These are phyloP conservation scores for Hypoxylon crocopeplum DNA, from an alignment of 495 filamentous ascomycete genomes.

Conservation along the genomic window DNA sequence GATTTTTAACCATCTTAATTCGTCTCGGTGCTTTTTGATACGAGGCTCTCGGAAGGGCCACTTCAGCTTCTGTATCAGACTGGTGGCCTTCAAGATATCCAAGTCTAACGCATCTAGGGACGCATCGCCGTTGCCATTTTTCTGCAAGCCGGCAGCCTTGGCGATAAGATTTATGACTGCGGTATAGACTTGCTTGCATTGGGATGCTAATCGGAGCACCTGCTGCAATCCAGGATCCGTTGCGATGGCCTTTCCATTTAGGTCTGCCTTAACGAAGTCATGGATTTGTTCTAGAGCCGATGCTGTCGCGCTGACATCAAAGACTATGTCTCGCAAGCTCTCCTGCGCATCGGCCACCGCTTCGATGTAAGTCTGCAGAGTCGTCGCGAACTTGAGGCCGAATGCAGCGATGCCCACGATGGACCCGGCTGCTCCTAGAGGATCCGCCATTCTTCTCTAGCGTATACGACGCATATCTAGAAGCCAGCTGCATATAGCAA, in stretches of 20 bases:
- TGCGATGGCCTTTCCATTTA: slow-evolving; percentile 10
- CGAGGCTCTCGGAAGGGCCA: slow-evolving; percentile 25
- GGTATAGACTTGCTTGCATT: slow-evolving; percentile 32
- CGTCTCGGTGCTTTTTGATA: slow-evolving; percentile 21
- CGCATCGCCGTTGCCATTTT: slow-evolving; percentile 12
- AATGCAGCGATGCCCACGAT: slow-evolving; percentile 26
- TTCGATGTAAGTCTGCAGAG: slow-evolving; percentile 24
- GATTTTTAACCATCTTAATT: slow-evolving; percentile 26
- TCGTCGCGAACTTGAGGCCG: slow-evolving; percentile 32
- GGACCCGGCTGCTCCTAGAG: slow-evolving; percentile 14
- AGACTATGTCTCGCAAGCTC: slow-evolving; percentile 15
- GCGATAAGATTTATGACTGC: slow-evolving; percentile 22
- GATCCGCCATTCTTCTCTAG: slow-evolving; percentile 17
- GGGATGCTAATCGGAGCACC: slow-evolving; percentile 19
- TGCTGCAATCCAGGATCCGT: slow-evolving; percentile 24
- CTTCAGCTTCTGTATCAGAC: slow-evolving; percentile 12
- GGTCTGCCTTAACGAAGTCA: slow-evolving; percentile 2
- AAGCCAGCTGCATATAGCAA: too few relatives aligned
- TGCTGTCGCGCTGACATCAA: slow-evolving; percentile 29
- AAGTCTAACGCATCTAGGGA: slow-evolving; percentile 7
- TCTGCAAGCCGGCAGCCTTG: slow-evolving; percentile 15
- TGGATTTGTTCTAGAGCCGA: slow-evolving; percentile 29
- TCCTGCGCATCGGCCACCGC: slow-evolving; percentile 8
- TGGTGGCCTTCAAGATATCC: neutral
- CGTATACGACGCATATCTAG: too few relatives aligned